Base-by-base conservation (phyloP, 2,329 filamentous ascomycete species). In the Berkeleyomyces basicola region DNA sequence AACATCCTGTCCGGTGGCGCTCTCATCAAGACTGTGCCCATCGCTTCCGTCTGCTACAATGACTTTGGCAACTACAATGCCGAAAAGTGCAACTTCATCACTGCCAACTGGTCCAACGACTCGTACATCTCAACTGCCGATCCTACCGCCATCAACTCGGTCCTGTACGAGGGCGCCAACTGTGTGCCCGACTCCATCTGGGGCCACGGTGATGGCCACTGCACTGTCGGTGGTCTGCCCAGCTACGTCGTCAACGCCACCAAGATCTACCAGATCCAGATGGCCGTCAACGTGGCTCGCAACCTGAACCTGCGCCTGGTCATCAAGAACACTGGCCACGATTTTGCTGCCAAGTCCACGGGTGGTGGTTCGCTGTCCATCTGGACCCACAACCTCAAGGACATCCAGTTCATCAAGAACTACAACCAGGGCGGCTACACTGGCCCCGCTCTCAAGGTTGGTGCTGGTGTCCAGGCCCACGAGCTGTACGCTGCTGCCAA, bases 251-350 rank as follows among this genome's bases (percentile, higher is more conserved):
- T 79, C 31, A 72, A 74, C 11, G 74, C 70, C 1, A 72, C 69
- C 31, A 75, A 70, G 23, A 75, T 77, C 0, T 71, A 72, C 3
- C 74, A 79, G 57, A 71, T 79, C 44, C 77, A 78, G 69, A 70
- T 75, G 1, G 72, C 75, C 0, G 68, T 79, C 49, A 77, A 77
- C 65, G 76, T 79, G 65, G 77, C 77, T 11, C 72, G 74, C 6
- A 72, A 72, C 36, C 67, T 71, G 6, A 78, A 79, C 67, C 71
- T 80, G 49, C 78, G 78, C 2, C 69, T 81, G n/a, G 74, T 80
- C 49, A 71, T 81, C 64, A 79, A 70, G 61, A 74, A 81, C 70
- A 82, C 78, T 0, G 79, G 78, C 37, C 79, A 82, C 67, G 78
- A 80, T 66, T 80, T 77, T 66, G 71, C 73, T 43, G 73, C 73